phyloP scores from a whole-genome alignment of 805 yeast genomes.

The Torulaspora franciscae region DNA sequence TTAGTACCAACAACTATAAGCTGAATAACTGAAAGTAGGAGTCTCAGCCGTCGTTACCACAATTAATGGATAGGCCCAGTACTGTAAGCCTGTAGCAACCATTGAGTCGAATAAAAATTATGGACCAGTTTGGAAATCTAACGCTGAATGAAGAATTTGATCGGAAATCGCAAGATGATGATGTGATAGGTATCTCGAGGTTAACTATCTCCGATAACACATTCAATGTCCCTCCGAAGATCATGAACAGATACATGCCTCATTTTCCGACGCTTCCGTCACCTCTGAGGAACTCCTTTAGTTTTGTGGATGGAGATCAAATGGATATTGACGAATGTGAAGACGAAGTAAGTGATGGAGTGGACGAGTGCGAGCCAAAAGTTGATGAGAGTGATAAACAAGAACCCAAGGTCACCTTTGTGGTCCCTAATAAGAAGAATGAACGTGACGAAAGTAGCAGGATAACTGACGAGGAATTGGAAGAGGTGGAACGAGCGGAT shows the following conservation, averaged over 20 bases:
- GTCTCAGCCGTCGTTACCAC: neutral
- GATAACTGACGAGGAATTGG: conserved; percentile 1
- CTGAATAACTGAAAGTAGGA: neutral
- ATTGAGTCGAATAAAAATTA: neutral
- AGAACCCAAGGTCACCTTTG: conserved; percentile 6
- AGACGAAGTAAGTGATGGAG: conserved; percentile 3
- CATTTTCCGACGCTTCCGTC: conserved; percentile 19
- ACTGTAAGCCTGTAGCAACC: neutral
- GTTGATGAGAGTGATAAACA: neutral
- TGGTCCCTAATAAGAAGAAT: conserved; percentile 1
- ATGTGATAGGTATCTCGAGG: conserved; percentile 19
- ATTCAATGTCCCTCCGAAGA: conserved; percentile 14
- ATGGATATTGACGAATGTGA: conserved; percentile 25
- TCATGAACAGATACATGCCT: conserved; percentile 15
- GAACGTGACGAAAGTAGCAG: neutral
- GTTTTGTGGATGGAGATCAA: conserved; percentile 13
- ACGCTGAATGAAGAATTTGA: conserved; percentile 14
- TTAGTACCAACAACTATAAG: neutral
- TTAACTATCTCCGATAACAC: conserved; percentile 18
- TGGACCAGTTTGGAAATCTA: conserved; percentile 16
- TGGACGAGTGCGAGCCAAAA: neutral
- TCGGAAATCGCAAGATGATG: conserved; percentile 17
- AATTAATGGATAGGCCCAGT: neutral
- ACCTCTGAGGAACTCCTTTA: conserved; percentile 17
- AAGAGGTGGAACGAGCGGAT: neutral